Evolutionary conservation across 495 filamentous ascomycete species (phyloP).

Genomic region (Neurospora africana): DNA sequence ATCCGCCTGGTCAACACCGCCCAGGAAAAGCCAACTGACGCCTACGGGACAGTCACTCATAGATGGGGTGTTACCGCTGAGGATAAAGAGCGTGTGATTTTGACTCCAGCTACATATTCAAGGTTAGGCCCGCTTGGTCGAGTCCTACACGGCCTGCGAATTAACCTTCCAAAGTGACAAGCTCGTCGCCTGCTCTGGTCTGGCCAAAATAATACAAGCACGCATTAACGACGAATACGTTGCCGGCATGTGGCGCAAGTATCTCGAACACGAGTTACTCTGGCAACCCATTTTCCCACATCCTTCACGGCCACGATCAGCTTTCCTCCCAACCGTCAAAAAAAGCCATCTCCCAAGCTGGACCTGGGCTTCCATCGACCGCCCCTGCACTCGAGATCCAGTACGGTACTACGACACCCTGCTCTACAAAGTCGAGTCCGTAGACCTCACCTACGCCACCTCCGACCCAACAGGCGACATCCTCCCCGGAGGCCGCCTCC

Average conservation of each 20-base stretch:
- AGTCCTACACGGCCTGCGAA: neutral
- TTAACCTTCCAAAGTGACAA: conserved; percentile 2
- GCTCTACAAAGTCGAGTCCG: neutral
- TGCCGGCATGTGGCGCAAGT: conserved; percentile 2
- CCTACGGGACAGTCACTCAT: neutral
- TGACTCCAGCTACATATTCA: neutral
- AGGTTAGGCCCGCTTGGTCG: neutral
- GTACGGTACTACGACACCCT: neutral
- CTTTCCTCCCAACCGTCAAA: neutral
- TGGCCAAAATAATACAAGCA: neutral
- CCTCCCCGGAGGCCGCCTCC: neutral
- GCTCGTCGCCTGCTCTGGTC: neutral
- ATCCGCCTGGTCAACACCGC: neutral
- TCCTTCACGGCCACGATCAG: neutral
- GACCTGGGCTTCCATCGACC: conserved; percentile 1
- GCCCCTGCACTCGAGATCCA: neutral
- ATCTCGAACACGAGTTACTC: conserved; percentile 3
- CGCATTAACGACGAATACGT: conserved; percentile 1
- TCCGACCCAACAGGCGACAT: neutral
- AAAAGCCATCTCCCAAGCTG: neutral
- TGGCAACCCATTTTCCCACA: neutral
- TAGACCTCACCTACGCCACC: neutral
- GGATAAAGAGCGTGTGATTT: neutral
- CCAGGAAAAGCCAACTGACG: neutral
- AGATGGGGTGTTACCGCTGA: neutral